Base-by-base conservation (phyloP, 1,139 yeast genomes). In the Blastobotrys malaysiensis region DNA sequence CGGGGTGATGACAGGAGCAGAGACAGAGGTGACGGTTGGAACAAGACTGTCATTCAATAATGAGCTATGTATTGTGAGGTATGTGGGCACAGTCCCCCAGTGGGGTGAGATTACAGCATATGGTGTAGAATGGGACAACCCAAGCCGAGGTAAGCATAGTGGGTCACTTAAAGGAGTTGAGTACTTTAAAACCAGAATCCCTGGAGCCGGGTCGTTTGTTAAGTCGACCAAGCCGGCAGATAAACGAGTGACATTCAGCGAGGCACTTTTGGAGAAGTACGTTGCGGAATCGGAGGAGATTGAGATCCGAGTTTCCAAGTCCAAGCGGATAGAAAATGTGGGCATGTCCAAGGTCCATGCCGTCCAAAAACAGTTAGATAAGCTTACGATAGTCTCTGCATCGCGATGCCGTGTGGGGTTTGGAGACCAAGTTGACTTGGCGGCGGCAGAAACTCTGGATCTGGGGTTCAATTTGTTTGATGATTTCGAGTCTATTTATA, bases 101-200 rank as follows among this genome's bases (percentile, higher is more conserved):
- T 89, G 97, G 97, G 81, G 83, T 0, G 67, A 67, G 5, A 71
- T 67, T 2, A 59, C 59, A 0, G 90, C 93, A 0, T 70, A 80
- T 14, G 97, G 97, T 0, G 77, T 91, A 1, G 97, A 91, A 66
- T 91, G 97, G 97, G 97, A 91, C 66, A 75, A 82, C 52, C 69
- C 71, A 0, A 60, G 67, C 1, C 66, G 80, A 24, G 91, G 91
- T 1, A 83, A 80, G 60, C 79, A 85, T 63, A 68, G 75, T 54
- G 93, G 93, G 0, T 54, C 62, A 1, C 57, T 77, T 43, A 66
- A 75, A 20, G 84, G 80, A 0, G 60, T 65, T 0, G 60, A 65
- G 46, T 82, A 82, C 62, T 85, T 85, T 64, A 43, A 57, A 9
- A 66, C 73, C 47, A 46, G 13, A 49, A 65, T 59, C 1, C 58